phyloP scores from a whole-genome alignment of 176 grass and related monocot genomes.

The Oryza australiensis region DNA sequence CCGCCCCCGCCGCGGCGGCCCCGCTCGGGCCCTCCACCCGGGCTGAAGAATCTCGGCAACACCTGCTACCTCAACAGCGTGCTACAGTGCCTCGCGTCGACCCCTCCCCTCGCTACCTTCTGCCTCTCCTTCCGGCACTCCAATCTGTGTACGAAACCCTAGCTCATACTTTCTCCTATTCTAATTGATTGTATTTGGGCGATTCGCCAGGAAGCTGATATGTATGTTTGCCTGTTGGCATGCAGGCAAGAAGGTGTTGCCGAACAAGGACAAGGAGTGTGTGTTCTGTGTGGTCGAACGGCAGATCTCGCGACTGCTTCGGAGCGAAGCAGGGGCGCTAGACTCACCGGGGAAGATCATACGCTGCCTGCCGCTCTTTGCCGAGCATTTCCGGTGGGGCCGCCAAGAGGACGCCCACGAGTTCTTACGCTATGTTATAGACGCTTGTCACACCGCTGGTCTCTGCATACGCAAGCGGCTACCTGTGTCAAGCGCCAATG shows the following conservation, averaged over 20 bases:
- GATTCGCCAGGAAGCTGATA: conserved; percentile 10
- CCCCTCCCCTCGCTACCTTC: conserved; percentile 84
- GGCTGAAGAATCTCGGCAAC: conserved; percentile 94
- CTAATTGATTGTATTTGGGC: background rate
- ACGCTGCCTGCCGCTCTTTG: conserved; percentile 67
- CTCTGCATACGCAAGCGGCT: conserved; percentile 55
- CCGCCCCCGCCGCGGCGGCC: conserved; percentile 47
- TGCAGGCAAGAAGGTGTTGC: conserved; percentile 73
- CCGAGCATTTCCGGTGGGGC: conserved; percentile 74
- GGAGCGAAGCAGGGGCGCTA: conserved; percentile 37
- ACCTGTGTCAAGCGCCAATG: conserved; percentile 25
- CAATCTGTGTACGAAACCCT: conserved; percentile 72
- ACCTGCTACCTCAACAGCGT: conserved; percentile 98
- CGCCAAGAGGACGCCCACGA: conserved; percentile 96
- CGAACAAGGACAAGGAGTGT: conserved; percentile 86
- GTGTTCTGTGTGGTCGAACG: conserved; percentile 77
- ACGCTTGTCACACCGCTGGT: conserved; percentile 75
- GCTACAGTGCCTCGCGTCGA: conserved; percentile 90
- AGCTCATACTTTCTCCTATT: background rate
- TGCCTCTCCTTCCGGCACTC: conserved; percentile 77
- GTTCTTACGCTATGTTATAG: conserved; percentile 79
- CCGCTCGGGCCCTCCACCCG: conserved; percentile 64
- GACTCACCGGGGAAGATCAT: conserved; percentile 66
- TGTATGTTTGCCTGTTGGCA: conserved; percentile 3
- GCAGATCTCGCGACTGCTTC: conserved; percentile 62